These are phyloP conservation scores for Blastomyces gilchristii DNA, from an alignment of 2,329 filamentous ascomycete species.

Conservation along the genomic window DNA sequence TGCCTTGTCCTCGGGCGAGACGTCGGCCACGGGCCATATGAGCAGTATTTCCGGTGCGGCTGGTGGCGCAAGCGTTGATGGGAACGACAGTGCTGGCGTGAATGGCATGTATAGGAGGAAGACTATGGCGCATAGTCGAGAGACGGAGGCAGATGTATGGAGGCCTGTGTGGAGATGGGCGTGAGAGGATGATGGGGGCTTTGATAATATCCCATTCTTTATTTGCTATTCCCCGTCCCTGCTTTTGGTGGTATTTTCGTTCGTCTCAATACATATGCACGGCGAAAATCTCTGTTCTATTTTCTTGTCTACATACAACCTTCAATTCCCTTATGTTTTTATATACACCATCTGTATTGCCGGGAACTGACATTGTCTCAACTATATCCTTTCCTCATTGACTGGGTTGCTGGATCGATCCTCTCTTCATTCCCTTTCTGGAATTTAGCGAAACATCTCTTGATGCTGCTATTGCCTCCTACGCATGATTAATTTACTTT, in stretches of 20 bases:
- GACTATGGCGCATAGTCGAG: conserved; percentile 7
- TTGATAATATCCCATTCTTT: neutral
- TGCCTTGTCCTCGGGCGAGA: neutral
- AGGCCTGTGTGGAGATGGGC: conserved; percentile 32
- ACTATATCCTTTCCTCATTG: neutral
- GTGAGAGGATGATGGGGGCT: conserved; percentile 14
- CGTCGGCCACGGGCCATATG: conserved; percentile 9
- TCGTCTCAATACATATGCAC: neutral
- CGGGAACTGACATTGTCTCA: neutral
- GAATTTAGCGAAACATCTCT: neutral
- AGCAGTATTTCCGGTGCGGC: conserved; percentile 14
- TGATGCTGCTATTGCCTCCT: neutral
- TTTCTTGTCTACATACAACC: neutral
- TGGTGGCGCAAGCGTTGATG: neutral
- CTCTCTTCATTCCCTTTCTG: conserved; percentile 23
- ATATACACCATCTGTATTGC: neutral
- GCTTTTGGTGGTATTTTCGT: neutral
- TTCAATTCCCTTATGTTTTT: neutral
- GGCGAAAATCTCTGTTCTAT: neutral
- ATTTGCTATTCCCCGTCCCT: neutral
- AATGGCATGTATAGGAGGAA: neutral
- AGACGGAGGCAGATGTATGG: conserved; percentile 10
- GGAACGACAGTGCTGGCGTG: neutral
- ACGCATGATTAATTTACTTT: neutral
- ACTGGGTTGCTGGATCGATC: neutral